Base-by-base conservation (phyloP, 805 yeast genomes). In the Kuraishia ogatae region DNA sequence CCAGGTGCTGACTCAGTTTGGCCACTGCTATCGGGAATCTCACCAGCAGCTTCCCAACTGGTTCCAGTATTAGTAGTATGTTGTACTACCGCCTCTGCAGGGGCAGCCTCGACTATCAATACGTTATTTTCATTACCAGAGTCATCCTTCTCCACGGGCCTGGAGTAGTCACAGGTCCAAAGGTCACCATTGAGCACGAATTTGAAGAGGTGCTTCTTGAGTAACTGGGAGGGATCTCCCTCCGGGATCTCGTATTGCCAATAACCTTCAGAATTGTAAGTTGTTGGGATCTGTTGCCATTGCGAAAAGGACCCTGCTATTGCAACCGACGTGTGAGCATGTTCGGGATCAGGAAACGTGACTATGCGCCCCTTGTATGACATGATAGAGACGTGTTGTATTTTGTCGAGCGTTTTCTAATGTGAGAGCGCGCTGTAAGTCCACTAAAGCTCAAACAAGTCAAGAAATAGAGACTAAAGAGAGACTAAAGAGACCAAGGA, bases 261-360 rank as follows among this genome's bases (percentile, higher is more conserved):
- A 23, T 5, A n/a, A 7, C 23, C 21, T 6, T 17, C 19, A 11
- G 22, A 6, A 13, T n/a, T 22, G 53, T 35, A 50, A 6, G n/a
- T 47, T 48, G 39, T 50, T 43, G 53, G 53, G 17, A 19, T 23
- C n/a, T 21, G 21, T n/a, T 6, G 4, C 53, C 53, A 50, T 13
- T 50, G 48, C 20, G 53, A 50, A 29, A 50, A 50, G 15, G 53
- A 21, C 6, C 53, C 53, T 8, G 53, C 53, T 11, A 39, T 46
- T 35, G 22, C 53, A 23, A 50, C 53, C 4, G 39, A 23, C n/a
- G 22, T 19, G 46, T 50, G 7, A 11, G 52, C 3, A 46, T 50
- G 22, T 11, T 20, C 24, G 10, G 52, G 5, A 50, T 50, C 39
- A n/a, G 23, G 22, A 19, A 10, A 50, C 52, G 28, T 20, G 28